These are phyloP conservation scores for Incumbomyces lentus DNA, from an alignment of 2,329 filamentous ascomycete species.

Conservation along the genomic window DNA sequence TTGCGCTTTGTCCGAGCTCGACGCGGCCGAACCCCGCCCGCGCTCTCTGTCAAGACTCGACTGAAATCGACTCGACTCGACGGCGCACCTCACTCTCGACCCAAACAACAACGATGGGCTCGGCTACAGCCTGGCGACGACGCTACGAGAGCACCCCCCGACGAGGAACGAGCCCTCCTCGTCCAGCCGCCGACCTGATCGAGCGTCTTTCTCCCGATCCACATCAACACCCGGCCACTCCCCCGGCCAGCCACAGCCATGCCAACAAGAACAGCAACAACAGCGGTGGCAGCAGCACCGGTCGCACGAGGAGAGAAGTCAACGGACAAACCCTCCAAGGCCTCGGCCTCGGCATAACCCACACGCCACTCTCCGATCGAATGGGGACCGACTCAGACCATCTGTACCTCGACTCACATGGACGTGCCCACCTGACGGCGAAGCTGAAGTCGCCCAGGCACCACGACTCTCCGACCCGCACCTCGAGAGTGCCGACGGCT, in stretches of 20 bases:
- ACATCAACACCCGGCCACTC: not conserved
- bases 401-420: slow-evolving; percentile 16
- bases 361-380: slow-evolving; percentile 4
- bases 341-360: slow-evolving; percentile 15
- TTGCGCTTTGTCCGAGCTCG: slow-evolving; percentile 3
- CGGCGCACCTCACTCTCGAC: not conserved
- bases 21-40: slow-evolving; percentile 12
- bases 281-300: not conserved
- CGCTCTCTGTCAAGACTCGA: slow-evolving; percentile 5
- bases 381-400: slow-evolving; percentile 12
- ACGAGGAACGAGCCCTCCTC: slow-evolving; percentile 14
- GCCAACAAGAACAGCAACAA: too few relatives aligned
- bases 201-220: slow-evolving; percentile 20
- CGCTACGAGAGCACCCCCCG: slow-evolving; percentile 6
- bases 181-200: slow-evolving; percentile 12
- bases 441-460: slow-evolving; percentile 5
- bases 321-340: slow-evolving; percentile 6
- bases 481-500: not conserved
- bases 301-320: slow-evolving; percentile 1
- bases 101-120: slow-evolving; percentile 13
- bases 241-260: not conserved
- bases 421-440: slow-evolving; percentile 17
- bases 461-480: not conserved
- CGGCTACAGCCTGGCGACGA: slow-evolving; percentile 19
- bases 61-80: too few relatives aligned